Conservation (phyloP, 805 yeast genomes). For the Isabelozyma rhagii region DNA sequence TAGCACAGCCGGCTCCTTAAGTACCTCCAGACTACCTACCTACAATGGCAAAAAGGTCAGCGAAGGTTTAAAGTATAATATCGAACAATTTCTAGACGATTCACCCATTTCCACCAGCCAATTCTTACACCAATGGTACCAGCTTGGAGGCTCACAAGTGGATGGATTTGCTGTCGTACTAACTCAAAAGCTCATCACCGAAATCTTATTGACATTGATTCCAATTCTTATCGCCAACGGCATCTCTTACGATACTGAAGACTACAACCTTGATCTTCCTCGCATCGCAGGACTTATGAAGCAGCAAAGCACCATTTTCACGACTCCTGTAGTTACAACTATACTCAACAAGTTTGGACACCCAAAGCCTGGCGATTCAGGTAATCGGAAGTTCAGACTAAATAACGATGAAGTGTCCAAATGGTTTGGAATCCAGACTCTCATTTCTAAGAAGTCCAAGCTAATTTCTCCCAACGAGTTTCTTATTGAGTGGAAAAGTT, state of each 20-base stretch:
- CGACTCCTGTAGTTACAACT: slow-evolving; percentile 45
- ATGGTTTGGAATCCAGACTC: slow-evolving; percentile 63
- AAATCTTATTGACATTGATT: slow-evolving; percentile 22
- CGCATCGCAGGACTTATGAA: slow-evolving; percentile 14
- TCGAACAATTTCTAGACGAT: slow-evolving; percentile 33
- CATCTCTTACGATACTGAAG: slow-evolving; percentile 13
- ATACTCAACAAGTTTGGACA: slow-evolving; percentile 47
- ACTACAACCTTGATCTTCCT: slow-evolving; percentile 9
- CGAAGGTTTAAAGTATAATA: slow-evolving; percentile 8
- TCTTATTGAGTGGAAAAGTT: slow-evolving; percentile 58
- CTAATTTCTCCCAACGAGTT: slow-evolving; percentile 48
- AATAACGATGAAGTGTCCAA: slow-evolving; percentile 43
- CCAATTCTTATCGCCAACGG: slow-evolving; percentile 22
- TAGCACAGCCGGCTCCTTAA: slow-evolving; percentile 24
- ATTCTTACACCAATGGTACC: slow-evolving; percentile 51
- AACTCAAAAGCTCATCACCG: slow-evolving; percentile 18
- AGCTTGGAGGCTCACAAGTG: slow-evolving; percentile 52
- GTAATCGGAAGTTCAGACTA: slow-evolving; percentile 26
- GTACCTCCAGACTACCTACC: slow-evolving; percentile 22
- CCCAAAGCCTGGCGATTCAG: not conserved
- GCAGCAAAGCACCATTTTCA: slow-evolving; percentile 23
- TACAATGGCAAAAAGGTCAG: slow-evolving; percentile 12
- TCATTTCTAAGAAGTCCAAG: slow-evolving; percentile 21
- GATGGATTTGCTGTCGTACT: slow-evolving; percentile 41
- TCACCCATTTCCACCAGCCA: slow-evolving; percentile 57